Percentiles rank a stretch among this genome's conserved stretches.
phyloP scores from a whole-genome alignment of 129 eudicot species.

The Tanacetum coccineum region DNA sequence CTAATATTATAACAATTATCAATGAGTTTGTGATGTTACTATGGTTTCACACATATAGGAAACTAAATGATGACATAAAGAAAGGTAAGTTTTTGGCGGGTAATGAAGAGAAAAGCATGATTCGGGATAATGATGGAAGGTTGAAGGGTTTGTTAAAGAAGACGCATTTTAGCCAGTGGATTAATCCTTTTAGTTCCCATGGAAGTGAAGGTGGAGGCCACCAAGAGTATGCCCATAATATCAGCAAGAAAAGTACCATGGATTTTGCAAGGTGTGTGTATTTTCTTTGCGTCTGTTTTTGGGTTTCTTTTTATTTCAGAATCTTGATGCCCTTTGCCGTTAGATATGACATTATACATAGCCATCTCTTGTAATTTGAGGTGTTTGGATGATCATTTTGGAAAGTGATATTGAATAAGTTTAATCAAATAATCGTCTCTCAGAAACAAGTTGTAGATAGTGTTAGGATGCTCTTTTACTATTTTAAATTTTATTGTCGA shows the following conservation, averaged over 20 bases:
- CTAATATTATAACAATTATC: background rate
- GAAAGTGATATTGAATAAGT: too few species aligned
- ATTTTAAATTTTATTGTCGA: too few species aligned
- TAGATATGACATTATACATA: too few species aligned
- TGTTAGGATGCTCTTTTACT: too few species aligned
- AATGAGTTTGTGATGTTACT: background rate
- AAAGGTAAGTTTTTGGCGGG: constrained; percentile 37
- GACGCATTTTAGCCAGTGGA: constrained; percentile 62
- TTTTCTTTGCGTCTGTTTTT: background rate
- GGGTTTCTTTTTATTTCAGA: background rate
- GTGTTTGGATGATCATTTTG: too few species aligned
- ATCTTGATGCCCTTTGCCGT: too few species aligned
- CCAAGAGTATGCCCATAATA: constrained; percentile 36
- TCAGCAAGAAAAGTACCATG: constrained; percentile 36
- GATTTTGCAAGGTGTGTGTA: constrained; percentile 69
- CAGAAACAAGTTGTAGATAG: too few species aligned
- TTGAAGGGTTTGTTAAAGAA: constrained; percentile 63
- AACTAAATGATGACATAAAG: constrained; percentile 30
- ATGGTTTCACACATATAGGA: constrained; percentile 38
- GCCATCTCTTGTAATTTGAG: too few species aligned
- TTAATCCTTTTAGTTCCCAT: constrained; percentile 26
- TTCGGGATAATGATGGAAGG: constrained; percentile 65
- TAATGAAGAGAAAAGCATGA: constrained; percentile 36
- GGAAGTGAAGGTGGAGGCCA: background rate
- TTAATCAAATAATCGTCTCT: too few species aligned